phyloP scores from a whole-genome alignment of 169 alveolate species.

The Cryptosporidium meleagridis region DNA sequence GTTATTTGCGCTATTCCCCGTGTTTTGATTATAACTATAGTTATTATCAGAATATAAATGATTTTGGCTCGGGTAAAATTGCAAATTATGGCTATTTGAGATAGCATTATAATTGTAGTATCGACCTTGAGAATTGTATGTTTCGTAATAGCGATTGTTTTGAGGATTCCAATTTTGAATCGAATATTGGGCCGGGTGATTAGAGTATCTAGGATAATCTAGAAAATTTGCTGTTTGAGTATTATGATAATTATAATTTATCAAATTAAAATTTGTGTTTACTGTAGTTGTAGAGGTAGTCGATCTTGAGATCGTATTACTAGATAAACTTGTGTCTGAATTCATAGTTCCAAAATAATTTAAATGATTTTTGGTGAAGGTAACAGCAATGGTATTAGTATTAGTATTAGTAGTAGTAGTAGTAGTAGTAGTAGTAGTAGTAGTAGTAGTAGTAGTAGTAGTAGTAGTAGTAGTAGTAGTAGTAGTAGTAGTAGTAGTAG shows the following conservation, averaged over 20 bases:
- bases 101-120: neutral
- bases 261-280: neutral
- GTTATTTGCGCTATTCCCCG: neutral
- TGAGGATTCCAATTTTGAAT: neutral
- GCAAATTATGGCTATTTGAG: neutral
- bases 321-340: neutral
- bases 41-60: neutral
- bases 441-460: neutral
- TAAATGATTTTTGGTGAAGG: neutral
- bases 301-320: neutral
- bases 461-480: neutral
- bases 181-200: neutral
- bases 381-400: too few relatives aligned
- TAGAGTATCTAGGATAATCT: neutral
- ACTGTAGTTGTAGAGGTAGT: neutral
- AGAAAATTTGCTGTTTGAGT: neutral
- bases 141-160: neutral
- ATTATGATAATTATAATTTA: neutral
- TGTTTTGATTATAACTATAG: neutral
- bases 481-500: neutral
- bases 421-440: neutral
- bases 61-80: neutral
- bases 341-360: neutral
- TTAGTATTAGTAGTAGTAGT: neutral
- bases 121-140: neutral